These are phyloP conservation scores for Ceratobasidium sp. DNA, from an alignment of 1,284 basidiomycete genomes.

Conservation along the genomic window DNA sequence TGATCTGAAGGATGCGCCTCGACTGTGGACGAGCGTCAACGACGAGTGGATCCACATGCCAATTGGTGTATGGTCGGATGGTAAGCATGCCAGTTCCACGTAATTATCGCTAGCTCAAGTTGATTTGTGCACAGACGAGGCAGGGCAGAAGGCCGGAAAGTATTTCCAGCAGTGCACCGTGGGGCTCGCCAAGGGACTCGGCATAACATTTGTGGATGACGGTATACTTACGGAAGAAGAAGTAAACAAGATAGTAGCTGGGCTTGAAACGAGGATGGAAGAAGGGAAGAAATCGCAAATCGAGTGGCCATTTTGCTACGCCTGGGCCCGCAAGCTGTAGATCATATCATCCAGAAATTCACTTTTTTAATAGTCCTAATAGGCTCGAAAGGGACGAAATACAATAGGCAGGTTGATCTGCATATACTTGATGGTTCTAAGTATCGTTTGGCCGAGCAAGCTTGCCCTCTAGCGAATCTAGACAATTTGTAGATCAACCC, in stretches of 20 bases:
- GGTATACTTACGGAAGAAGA: constrained; percentile 7
- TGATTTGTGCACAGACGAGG: not conserved
- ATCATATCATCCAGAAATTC: too few species aligned
- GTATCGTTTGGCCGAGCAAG: too few species aligned
- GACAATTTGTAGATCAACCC: too few species aligned
- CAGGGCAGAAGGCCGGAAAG: constrained; percentile 7
- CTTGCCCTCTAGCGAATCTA: too few species aligned
- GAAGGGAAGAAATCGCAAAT: constrained; percentile 11
- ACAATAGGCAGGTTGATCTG: too few species aligned
- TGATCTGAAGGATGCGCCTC: not conserved
- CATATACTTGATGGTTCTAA: too few species aligned
- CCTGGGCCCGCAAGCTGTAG: constrained; percentile 6
- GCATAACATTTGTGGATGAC: not conserved
- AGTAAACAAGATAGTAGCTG: not conserved
- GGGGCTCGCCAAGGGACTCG: not conserved
- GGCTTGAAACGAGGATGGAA: not conserved
- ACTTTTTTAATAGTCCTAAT: too few species aligned
- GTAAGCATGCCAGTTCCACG: not conserved
- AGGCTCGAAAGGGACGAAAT: too few species aligned
- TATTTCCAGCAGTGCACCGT: constrained; percentile 2
- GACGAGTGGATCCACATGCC: constrained; percentile 6
- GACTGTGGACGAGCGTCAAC: constrained; percentile 11
- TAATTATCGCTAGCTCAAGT: not conserved
- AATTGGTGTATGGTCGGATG: constrained; percentile 19
- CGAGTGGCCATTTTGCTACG: constrained; percentile 19